Conservation (phyloP, 1,284 basidiomycete genomes). For the Caloboletus firmus region DNA sequence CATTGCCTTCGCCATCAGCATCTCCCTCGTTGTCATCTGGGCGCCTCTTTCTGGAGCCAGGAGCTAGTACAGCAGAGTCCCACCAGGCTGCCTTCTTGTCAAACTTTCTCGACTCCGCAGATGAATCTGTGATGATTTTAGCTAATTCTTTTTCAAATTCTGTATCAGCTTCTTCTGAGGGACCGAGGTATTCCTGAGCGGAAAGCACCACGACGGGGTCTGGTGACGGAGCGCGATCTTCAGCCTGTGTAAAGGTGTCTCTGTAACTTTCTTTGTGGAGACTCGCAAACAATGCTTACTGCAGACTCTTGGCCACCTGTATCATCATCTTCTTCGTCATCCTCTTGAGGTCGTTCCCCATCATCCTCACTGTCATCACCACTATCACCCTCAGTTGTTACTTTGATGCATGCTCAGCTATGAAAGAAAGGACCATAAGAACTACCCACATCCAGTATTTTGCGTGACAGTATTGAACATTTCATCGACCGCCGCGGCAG, state of each 20-base stretch:
- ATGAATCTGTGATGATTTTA: constrained; percentile 89
- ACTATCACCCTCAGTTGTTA: constrained; percentile 57
- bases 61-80: constrained; percentile 80
- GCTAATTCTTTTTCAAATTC: constrained; percentile 96
- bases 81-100: constrained; percentile 85
- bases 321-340: constrained; percentile 57
- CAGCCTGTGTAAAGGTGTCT: constrained; percentile 42
- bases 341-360: constrained; percentile 51
- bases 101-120: constrained; percentile 78
- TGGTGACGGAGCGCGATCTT: constrained; percentile 71
- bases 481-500: constrained; percentile 84
- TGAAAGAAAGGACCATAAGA: background rate
- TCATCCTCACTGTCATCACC: constrained; percentile 74
- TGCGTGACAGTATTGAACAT: constrained; percentile 74
- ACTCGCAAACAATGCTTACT: constrained; percentile 39
- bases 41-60: constrained; percentile 61
- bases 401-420: constrained; percentile 22
- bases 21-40: constrained; percentile 56
- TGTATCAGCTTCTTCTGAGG: constrained; percentile 84
- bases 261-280: background rate
- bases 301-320: constrained; percentile 47
- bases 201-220: constrained; percentile 74
- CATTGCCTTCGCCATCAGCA: constrained; percentile 39
- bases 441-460: constrained; percentile 52
- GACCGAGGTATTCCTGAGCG: constrained; percentile 68